A percentile compares a stretch with the other conserved stretches of the same genome.
Conservation (phyloP, 129 eudicot species). For the Saussurea involucrata region DNA sequence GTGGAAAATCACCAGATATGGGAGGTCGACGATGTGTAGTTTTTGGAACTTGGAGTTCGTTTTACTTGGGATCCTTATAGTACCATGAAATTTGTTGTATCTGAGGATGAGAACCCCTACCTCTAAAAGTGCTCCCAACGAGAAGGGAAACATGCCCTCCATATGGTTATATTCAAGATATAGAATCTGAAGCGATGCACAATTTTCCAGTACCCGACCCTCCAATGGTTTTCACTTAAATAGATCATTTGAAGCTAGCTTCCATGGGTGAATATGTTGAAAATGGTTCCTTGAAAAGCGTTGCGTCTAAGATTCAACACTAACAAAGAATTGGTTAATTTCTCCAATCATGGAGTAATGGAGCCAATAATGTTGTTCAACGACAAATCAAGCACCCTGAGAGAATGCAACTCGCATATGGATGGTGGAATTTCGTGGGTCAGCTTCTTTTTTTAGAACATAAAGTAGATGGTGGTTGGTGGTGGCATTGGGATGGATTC, state of each 20-base stretch:
- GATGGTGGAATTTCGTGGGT: conserved; percentile 18
- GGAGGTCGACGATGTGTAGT: background rate
- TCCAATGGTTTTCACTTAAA: conserved; percentile 19
- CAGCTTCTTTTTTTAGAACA: conserved; percentile 11
- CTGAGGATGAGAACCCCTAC: conserved; percentile 23
- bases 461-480: background rate
- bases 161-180: conserved; percentile 24
- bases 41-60: background rate
- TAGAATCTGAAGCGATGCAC: conserved; percentile 14
- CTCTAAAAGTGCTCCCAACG: conserved; percentile 17
- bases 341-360: conserved; percentile 25
- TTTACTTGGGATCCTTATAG: background rate
- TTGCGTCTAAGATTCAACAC: conserved; percentile 18
- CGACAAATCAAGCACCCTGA: conserved; percentile 14
- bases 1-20: background rate
- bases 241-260: conserved; percentile 3
- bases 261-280: background rate
- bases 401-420: conserved; percentile 3
- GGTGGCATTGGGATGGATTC: conserved; percentile 21
- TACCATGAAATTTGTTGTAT: conserved; percentile 27
- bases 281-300: conserved; percentile 27
- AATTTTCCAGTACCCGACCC: conserved; percentile 19
- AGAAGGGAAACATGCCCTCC: conserved; percentile 19
- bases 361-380: conserved; percentile 30
- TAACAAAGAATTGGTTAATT: background rate